Evolutionary conservation across 345 rosid genomes (phyloP).

Genomic region (Syzygium grande): DNA sequence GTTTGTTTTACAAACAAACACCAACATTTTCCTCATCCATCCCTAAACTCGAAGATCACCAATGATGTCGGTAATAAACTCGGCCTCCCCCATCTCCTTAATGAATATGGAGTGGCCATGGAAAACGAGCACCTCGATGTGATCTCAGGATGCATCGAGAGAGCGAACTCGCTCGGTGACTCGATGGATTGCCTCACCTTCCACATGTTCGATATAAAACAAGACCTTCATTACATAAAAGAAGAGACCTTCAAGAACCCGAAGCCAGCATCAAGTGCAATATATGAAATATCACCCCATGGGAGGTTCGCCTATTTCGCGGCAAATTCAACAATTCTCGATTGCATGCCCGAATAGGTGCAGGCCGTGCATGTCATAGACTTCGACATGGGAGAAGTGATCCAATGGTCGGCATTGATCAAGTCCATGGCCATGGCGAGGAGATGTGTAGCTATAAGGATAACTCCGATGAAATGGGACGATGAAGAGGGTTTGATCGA

Average conservation of each 20-base stretch:
- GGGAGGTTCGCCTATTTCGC: constrained; percentile 45
- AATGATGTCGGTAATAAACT: not conserved
- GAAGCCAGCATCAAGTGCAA: constrained; percentile 22
- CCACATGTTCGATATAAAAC: constrained; percentile 11
- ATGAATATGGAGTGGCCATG: constrained; percentile 34
- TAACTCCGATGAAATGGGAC: constrained; percentile 27
- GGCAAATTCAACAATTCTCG: constrained; percentile 37
- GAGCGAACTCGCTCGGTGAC: constrained; percentile 26
- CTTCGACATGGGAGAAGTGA: constrained; percentile 34
- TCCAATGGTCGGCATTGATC: constrained; percentile 38
- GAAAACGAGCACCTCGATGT: constrained; percentile 26
- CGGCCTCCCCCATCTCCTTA: constrained; percentile 24
- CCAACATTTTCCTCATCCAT: not conserved
- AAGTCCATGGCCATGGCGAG: constrained; percentile 13
- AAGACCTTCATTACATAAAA: constrained; percentile 18
- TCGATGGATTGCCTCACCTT: constrained; percentile 29
- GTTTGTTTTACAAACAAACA: too few species aligned
- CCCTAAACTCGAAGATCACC: constrained; percentile 1
- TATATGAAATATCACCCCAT: constrained; percentile 32
- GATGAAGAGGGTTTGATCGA: constrained; percentile 7
- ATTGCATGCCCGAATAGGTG: constrained; percentile 19
- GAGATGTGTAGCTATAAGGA: constrained; percentile 9
- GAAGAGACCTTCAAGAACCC: constrained; percentile 29
- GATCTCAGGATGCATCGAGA: constrained; percentile 20
- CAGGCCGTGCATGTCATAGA: constrained; percentile 32